phyloP scores from a whole-genome alignment of 495 filamentous ascomycete species.

The Xylaria nigripes region DNA sequence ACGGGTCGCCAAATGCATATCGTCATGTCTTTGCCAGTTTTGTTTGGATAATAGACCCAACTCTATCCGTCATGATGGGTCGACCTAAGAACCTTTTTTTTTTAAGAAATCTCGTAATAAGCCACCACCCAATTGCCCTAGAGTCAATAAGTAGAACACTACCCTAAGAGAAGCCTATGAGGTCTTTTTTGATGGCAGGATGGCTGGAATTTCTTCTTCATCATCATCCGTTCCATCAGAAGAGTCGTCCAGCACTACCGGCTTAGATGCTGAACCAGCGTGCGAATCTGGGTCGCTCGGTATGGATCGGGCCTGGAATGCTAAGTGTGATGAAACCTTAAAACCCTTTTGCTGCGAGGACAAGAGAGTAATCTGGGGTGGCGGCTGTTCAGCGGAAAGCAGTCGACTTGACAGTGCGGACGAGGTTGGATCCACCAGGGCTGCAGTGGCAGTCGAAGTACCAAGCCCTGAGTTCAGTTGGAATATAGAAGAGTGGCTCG shows the following conservation, averaged over 20 bases:
- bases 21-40: too few species aligned
- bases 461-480: conserved; percentile 26
- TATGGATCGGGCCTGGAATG: neutral
- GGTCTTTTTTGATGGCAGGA: conserved; percentile 22
- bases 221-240: conserved; percentile 27
- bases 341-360: conserved; percentile 21
- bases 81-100: too few species aligned
- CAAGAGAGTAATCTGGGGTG: conserved; percentile 16
- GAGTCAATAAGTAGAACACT: too few species aligned
- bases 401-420: conserved; percentile 11
- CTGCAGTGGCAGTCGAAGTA: conserved; percentile 25
- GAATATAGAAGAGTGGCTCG: conserved; percentile 24
- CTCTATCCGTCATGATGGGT: too few species aligned
- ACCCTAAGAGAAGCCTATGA: neutral
- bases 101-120: too few species aligned
- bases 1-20: too few species aligned
- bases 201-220: conserved; percentile 37
- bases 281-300: neutral
- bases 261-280: conserved; percentile 16
- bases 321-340: conserved; percentile 19
- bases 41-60: too few species aligned
- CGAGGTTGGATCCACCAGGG: conserved; percentile 25
- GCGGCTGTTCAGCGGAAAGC: neutral
- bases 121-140: too few species aligned
- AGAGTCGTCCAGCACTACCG: conserved; percentile 22